Base-by-base conservation (phyloP, 2,329 filamentous ascomycete genomes). In the Sporothrix inflata region DNA sequence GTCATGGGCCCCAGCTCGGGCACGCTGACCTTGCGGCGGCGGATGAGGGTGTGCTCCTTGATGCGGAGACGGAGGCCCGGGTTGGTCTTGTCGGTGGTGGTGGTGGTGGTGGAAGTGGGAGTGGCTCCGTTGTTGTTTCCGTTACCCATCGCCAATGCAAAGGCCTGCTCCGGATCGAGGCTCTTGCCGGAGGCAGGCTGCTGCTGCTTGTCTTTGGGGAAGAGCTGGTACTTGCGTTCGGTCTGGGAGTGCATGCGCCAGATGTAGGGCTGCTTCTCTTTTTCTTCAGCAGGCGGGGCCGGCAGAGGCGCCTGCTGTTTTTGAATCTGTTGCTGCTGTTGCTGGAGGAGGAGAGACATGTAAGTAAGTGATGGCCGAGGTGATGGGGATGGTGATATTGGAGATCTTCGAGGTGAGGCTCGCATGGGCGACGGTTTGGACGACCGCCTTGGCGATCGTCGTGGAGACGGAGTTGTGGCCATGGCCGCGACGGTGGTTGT, bases 1-100 rank as follows among this genome's bases (percentile, higher is more conserved):
- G 89, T 90, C 89, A 91, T 90, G 45, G 88, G 88, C 1, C 88
- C 89, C 66, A 91, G 79, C 74, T 92, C 90, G 11, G 88, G 87
- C 16, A 90, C 86, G 79, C 87, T 91, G 76, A 88, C 82, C 78
- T 92, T 92, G 74, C 89, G 86, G 76, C 89, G 85, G 74, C 89
- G 83, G 67, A 81, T 84, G 72, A 88, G 80, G 75, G 84, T 87
- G 77, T 87, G 85, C 76, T 89, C 87, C 78, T 88, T 90, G 77
- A 88, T 83, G 71, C 87, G 85, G 73, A 86, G 81, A 73, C 85
- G 84, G 68, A 89, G 79, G 24, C 74, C 71, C 49, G 53, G 53
- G 69, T 51, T 30, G 49, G 40, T 2, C 42, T 47, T 40, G 24
- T 61, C 42, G 16, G 30, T 38, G 19, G 27, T 63, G 69, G 63